Evolutionary conservation across 495 filamentous ascomycete genomes (phyloP).

Genomic region (Rostrohypoxylon terebratum): DNA sequence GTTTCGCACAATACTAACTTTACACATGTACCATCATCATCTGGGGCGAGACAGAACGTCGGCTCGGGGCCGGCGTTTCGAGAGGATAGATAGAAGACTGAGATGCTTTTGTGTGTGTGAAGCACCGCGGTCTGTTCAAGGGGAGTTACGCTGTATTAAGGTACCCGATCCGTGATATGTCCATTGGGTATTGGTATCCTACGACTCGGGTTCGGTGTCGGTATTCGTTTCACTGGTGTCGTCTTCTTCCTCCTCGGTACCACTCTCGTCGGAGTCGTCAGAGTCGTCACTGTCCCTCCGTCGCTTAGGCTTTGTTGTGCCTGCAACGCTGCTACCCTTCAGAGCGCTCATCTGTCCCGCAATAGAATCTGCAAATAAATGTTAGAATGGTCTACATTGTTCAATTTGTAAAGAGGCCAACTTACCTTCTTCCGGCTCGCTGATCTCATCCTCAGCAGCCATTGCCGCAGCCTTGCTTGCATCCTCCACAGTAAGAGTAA

Average conservation of each 20-base stretch:
- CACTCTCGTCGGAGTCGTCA: slow-evolving; percentile 82
- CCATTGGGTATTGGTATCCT: slow-evolving; percentile 12
- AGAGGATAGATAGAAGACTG: background rate
- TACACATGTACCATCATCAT: slow-evolving; percentile 21
- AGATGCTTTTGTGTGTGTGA: background rate
- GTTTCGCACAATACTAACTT: slow-evolving; percentile 21
- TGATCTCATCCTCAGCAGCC: slow-evolving; percentile 90
- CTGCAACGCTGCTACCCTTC: slow-evolving; percentile 70
- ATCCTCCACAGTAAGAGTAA: slow-evolving; percentile 90
- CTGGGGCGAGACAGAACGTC: background rate
- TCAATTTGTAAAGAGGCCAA: slow-evolving; percentile 26
- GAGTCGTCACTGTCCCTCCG: slow-evolving; percentile 66
- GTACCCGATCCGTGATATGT: background rate
- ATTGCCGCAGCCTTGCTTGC: slow-evolving; percentile 83
- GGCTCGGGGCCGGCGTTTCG: background rate
- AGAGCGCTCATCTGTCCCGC: slow-evolving; percentile 95
- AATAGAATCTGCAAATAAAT: slow-evolving; percentile 75
- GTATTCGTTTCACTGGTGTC: slow-evolving; percentile 84
- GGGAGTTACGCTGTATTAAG: background rate
- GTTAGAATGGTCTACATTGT: slow-evolving; percentile 47
- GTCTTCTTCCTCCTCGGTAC: slow-evolving; percentile 85
- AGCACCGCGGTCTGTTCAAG: background rate
- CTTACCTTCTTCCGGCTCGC: slow-evolving; percentile 96
- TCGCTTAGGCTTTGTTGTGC: slow-evolving; percentile 65
- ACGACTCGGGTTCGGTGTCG: slow-evolving; percentile 76